Evolutionary conservation across 768 basidiomycete genomes (phyloP), one percentile per base, ranked within the genome.

Genomic region (Pleurotus djamor): DNA sequence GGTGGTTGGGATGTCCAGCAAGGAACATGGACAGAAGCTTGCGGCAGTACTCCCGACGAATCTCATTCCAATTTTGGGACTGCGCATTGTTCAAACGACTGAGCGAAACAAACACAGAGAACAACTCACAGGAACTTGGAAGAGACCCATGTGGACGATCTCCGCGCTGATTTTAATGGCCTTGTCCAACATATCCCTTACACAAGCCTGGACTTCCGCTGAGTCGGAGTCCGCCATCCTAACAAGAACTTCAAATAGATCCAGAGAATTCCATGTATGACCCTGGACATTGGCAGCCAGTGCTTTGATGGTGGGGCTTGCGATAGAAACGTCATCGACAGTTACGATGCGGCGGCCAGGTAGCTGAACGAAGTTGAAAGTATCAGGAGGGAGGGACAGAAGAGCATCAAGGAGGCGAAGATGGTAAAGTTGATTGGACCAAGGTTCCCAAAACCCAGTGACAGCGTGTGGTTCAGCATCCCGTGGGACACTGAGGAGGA

Each of bases 161-260:
- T 99, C 97, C 0, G 96, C 92, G 57, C 93, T 94, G 64, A 94
- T 90, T 74, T 93, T 93, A 52, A 94, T 86, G 0, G 93, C 96
- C 67, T 94, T 92, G 69, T 98, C 96, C 57, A 98, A 72, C 87
- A 97, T 91, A 64, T 97, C 94, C 48, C 89, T 81, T 32, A 96
- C 94, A 63, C 86, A 88, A 59, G 76, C 82, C 28, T 86, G 83
- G 32, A 94, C 85, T 54, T 95, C 92, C 13, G 71, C 62, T 17
- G 79, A 84, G 32, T 93, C 89, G 2, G 87, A 84, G 60, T 88
- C 87, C 2, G 90, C 88, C 55, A 89, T 79, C 59, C 85, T 82
- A n/a, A 96, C 88, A 2, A 98, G 78, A 33, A 94, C 87, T 71
- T 94, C 87, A 65, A 96, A 92, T 44, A 98, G 76, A 65, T 97